phyloP scores from a whole-genome alignment of 2,329 filamentous ascomycete species.

The Seiridium cupressi region DNA sequence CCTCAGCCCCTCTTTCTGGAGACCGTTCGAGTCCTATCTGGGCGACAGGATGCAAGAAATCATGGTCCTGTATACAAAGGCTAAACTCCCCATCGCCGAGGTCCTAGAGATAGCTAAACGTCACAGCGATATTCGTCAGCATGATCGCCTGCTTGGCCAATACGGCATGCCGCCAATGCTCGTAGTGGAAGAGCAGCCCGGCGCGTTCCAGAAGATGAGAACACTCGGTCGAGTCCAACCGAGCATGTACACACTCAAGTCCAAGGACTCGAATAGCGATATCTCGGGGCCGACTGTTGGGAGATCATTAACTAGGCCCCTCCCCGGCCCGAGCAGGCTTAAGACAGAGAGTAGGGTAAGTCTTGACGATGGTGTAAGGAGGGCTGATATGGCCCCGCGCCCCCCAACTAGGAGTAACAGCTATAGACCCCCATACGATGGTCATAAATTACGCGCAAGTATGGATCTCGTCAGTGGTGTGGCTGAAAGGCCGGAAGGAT shows the following conservation, averaged over 20 bases:
- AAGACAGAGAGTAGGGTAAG: not conserved
- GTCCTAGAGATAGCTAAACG: constrained; percentile 14
- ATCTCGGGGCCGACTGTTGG: not conserved
- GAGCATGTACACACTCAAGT: constrained; percentile 18
- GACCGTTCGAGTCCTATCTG: constrained; percentile 16
- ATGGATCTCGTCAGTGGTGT: not conserved
- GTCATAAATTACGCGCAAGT: not conserved
- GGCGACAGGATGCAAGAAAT: constrained; percentile 12
- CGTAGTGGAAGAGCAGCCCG: not conserved
- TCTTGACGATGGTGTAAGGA: not conserved
- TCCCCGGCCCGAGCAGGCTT: not conserved
- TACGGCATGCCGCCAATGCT: constrained; percentile 15
- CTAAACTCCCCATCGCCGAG: constrained; percentile 22
- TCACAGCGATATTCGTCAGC: constrained; percentile 16
- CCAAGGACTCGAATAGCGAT: not conserved
- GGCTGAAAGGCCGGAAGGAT: not conserved
- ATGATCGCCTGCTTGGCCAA: constrained; percentile 20
- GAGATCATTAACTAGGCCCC: not conserved
- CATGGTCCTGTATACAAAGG: constrained; percentile 11
- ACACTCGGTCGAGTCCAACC: constrained; percentile 10
- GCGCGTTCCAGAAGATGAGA: constrained; percentile 19
- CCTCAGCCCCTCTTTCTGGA: constrained; percentile 23
- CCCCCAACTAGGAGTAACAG: not conserved
- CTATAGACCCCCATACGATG: not conserved
- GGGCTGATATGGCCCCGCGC: too few species aligned